A percentile compares a stretch with the other conserved stretches of the same genome.
Evolutionary conservation across 208 protist species (phyloP).

Genomic region (Trypanosoma theileri): DNA sequence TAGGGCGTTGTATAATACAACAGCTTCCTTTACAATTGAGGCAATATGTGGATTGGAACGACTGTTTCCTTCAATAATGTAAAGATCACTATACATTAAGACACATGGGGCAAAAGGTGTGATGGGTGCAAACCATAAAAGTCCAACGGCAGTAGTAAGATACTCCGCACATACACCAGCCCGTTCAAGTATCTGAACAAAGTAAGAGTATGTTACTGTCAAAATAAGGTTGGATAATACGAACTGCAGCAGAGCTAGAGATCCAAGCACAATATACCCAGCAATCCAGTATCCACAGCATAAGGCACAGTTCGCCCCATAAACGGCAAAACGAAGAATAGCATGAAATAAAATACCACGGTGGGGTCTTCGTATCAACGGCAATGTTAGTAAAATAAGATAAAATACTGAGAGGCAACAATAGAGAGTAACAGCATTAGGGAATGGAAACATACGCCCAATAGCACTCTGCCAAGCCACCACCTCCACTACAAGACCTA

Average conservation of each 20-base stretch:
- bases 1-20: slow-evolving; percentile 50
- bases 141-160: slow-evolving; percentile 32
- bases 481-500: slow-evolving; percentile 62
- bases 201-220: slow-evolving; percentile 49
- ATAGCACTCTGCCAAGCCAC: slow-evolving; percentile 58
- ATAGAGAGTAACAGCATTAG: slow-evolving; percentile 62
- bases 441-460: slow-evolving; percentile 64
- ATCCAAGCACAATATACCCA: slow-evolving; percentile 55
- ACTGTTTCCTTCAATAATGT: slow-evolving; percentile 21
- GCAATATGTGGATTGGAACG: background rate
- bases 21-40: slow-evolving; percentile 30
- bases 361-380: slow-evolving; percentile 27
- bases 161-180: slow-evolving; percentile 21
- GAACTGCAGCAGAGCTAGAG: slow-evolving; percentile 49
- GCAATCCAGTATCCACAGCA: slow-evolving; percentile 64
- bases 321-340: slow-evolving; percentile 43
- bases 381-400: slow-evolving; percentile 28
- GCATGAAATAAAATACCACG: slow-evolving; percentile 38
- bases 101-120: slow-evolving; percentile 60
- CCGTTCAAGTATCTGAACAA: slow-evolving; percentile 36
- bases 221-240: slow-evolving; percentile 51
- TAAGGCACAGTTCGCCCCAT: slow-evolving; percentile 63
- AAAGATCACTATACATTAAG: slow-evolving; percentile 61
- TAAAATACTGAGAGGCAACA: slow-evolving; percentile 59
- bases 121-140: slow-evolving; percentile 58